Base-by-base conservation (phyloP, 225 moss, liverwort and hornwort species). In the Thuidium tamariscinum region DNA sequence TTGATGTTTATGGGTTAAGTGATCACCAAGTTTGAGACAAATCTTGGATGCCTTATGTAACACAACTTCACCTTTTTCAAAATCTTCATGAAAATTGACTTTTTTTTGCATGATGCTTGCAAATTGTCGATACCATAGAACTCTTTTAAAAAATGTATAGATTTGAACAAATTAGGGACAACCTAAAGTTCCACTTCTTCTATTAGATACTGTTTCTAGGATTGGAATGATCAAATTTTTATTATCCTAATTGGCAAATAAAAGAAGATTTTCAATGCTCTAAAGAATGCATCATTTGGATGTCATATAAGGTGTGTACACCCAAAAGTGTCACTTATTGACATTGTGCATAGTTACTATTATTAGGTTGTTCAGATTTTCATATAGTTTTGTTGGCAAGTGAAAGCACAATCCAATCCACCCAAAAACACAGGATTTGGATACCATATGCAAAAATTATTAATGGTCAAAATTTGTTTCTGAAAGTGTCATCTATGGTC, bases 121-220 rank as follows among this genome's bases (percentile, higher is more conserved):
- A 52, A 21, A 74, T 4, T 12, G 8, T 51, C 34, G 3, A 21
- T 8, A 51, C 9, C 13, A 3, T 51, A 1, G 8, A 21, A 74
- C 5, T n/a, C 8, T 21, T 3, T 0, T 1, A 7, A 32, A 12
- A 20, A 4, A 49, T 6, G 2, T 4, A 7, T 74, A 11, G 34
- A 4, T 20, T 32, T 11, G 10, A 46, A 48, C 1, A 5, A 73
- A 19, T 25, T 3, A 29, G 17, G 46, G 30, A 2, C 20, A 34
- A n/a, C 7, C 4, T 48, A 11, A 30, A 11, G 13, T 1, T 1
- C 48, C 19, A 11, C 30, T 32, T 30, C 48, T 12, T 11, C 6
- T 46, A 11, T 0, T 32, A 2, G 19, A 11, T 4, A 32, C 0
- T 19, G 3, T 12, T 48, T 30, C 10, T 48, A 19, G 7, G 3